Evolutionary conservation across 495 filamentous ascomycete genomes (phyloP).

Genomic region (Penicillium malachiteum): DNA sequence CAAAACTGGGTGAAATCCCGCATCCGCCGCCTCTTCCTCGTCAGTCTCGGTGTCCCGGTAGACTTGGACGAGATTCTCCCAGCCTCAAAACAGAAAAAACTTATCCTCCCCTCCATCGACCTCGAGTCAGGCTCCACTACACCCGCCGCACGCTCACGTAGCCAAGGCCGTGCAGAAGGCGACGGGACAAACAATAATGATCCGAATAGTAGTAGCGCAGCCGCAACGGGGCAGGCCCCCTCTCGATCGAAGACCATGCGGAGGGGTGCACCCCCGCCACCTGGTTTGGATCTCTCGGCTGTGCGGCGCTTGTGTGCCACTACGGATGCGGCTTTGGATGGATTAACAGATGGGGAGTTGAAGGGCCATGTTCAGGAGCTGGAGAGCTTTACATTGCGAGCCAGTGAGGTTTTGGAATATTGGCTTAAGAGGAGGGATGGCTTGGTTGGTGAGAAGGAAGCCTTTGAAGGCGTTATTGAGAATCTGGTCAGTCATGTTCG

Average conservation of each 20-base stretch:
- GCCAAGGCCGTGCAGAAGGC: constrained; percentile 45
- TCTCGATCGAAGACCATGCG: constrained; percentile 39
- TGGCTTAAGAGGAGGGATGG: constrained; percentile 86
- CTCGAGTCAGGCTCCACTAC: constrained; percentile 38
- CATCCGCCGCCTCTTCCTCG: constrained; percentile 92
- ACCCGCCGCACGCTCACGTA: constrained; percentile 36
- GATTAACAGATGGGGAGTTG: constrained; percentile 75
- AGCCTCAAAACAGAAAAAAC: constrained; percentile 95
- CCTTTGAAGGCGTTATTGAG: constrained; percentile 97
- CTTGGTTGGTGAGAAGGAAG: constrained; percentile 85
- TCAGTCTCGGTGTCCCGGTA: constrained; percentile 92
- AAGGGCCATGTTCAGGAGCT: constrained; percentile 68
- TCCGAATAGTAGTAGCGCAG: constrained; percentile 11
- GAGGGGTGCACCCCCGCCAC: constrained; percentile 63
- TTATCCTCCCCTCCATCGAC: constrained; percentile 84
- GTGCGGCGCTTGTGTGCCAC: constrained; percentile 78
- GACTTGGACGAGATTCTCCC: constrained; percentile 97
- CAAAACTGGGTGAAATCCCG: constrained; percentile 98
- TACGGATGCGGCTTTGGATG: constrained; percentile 75
- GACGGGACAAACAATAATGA: constrained; percentile 37
- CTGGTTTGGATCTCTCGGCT: constrained; percentile 72
- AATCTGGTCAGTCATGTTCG: constrained; percentile 94
- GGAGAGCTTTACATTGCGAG: constrained; percentile 62
- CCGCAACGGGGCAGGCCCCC: constrained; percentile 37
- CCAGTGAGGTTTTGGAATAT: constrained; percentile 77